These are phyloP conservation scores for Metschnikowia lochheadii DNA, from an alignment of 805 yeast genomes.

Conservation along the genomic window DNA sequence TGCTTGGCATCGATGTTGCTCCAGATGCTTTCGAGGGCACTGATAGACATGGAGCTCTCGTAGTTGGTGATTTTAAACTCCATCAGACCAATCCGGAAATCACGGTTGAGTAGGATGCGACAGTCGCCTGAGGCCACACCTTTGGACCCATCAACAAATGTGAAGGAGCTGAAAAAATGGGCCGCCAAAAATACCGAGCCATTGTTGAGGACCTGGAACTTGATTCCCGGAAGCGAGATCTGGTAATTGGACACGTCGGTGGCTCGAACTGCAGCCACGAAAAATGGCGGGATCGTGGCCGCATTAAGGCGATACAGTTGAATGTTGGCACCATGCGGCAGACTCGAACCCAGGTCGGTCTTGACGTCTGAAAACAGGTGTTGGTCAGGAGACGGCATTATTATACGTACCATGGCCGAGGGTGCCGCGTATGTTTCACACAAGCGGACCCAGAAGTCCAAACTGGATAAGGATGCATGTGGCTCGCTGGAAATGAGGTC, in stretches of 20 bases:
- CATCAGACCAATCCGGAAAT: constrained; percentile 65
- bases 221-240: constrained; percentile 33
- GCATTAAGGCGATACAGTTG: constrained; percentile 60
- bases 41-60: constrained; percentile 24
- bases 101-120: constrained; percentile 58
- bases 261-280: constrained; percentile 47
- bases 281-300: constrained; percentile 61
- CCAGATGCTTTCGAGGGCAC: constrained; percentile 28
- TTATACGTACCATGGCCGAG: constrained; percentile 26
- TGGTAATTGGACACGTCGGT: constrained; percentile 33
- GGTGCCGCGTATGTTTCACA: constrained; percentile 32
- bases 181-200: constrained; percentile 36
- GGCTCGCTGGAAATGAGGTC: constrained; percentile 37
- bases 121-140: constrained; percentile 59
- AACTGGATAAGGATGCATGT: constrained; percentile 22
- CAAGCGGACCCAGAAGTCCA: constrained; percentile 37
- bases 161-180: constrained; percentile 23
- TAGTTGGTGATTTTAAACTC: constrained; percentile 46
- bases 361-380: neutral
- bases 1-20: constrained; percentile 12
- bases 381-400: constrained; percentile 18
- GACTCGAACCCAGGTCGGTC: neutral
- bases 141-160: constrained; percentile 67
- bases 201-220: constrained; percentile 38
- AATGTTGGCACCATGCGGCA: neutral